Evolutionary conservation across 2,329 filamentous ascomycete genomes (phyloP).

Genomic region (Pezizomycotina sp.): DNA sequence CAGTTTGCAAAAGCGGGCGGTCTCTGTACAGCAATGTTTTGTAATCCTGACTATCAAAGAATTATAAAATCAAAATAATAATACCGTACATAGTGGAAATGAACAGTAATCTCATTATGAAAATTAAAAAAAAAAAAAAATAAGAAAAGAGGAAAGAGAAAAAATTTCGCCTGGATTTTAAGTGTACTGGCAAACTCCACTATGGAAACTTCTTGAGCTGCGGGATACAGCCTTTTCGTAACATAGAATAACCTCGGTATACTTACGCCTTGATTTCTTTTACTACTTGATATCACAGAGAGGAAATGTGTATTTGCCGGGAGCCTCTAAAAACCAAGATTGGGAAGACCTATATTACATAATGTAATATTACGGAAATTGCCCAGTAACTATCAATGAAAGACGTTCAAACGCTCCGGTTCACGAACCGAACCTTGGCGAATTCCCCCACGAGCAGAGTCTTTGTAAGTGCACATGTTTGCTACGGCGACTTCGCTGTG

Average conservation of each 20-base stretch:
- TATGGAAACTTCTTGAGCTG: background rate
- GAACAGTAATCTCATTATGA: conserved; percentile 12
- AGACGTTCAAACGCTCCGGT: too few species aligned
- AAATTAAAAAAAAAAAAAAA: conserved; percentile 9
- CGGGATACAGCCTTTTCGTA: conserved; percentile 1
- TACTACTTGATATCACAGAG: conserved; percentile 2
- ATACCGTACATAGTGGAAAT: conserved; percentile 17
- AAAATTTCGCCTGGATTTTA: background rate
- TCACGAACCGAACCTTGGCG: too few species aligned
- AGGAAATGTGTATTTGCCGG: too few species aligned
- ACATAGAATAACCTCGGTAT: conserved; percentile 2
- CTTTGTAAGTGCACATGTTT: too few species aligned
- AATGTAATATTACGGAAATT: too few species aligned
- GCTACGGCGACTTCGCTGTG: too few species aligned
- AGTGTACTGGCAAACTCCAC: conserved; percentile 1
- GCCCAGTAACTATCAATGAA: too few species aligned
- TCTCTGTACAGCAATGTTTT: conserved; percentile 17
- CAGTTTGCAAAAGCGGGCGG: conserved; percentile 10
- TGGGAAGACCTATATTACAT: too few species aligned
- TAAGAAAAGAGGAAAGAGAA: conserved; percentile 2
- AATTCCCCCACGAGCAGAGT: too few species aligned
- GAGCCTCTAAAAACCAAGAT: too few species aligned
- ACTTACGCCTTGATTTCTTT: conserved; percentile 3
- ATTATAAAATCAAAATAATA: too few species aligned
- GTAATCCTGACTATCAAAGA: too few species aligned